phyloP scores from a whole-genome alignment of 257 asterid species.

The Dorcoceras hygrometricum region DNA sequence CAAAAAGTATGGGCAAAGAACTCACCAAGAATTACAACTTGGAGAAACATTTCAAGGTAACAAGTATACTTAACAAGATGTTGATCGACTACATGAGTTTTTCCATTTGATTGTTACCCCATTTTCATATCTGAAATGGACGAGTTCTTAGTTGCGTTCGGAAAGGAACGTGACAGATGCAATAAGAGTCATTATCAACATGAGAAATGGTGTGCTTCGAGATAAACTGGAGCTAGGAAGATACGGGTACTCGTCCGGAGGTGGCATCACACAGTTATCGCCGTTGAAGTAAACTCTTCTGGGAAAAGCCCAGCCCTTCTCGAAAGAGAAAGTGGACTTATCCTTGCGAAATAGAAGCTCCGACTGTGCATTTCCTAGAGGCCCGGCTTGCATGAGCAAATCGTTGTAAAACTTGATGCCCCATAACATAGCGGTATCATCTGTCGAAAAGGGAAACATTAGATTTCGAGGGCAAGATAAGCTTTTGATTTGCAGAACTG shows the following conservation, averaged over 20 bases:
- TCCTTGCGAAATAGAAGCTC: conserved; percentile 80
- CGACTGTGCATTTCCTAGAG: conserved; percentile 75
- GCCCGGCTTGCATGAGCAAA: conserved; percentile 71
- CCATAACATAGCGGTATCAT: conserved; percentile 83
- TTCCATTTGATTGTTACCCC: not conserved
- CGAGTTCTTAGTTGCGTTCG: conserved; percentile 35
- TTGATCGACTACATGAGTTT: not conserved
- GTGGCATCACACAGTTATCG: conserved; percentile 90
- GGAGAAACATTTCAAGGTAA: conserved; percentile 12
- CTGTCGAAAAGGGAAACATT: conserved; percentile 33
- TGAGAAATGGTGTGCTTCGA: conserved; percentile 34
- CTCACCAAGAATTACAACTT: not conserved
- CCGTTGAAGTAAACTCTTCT: conserved; percentile 81
- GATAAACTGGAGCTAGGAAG: conserved; percentile 63
- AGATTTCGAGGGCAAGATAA: not conserved
- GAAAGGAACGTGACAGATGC: conserved; percentile 40
- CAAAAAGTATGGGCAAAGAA: not conserved
- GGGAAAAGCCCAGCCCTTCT: conserved; percentile 88
- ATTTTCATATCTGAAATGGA: conserved; percentile 12
- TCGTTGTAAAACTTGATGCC: conserved; percentile 81
- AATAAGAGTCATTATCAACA: conserved; percentile 39
- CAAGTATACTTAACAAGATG: conserved; percentile 19
- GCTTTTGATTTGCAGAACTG: not conserved
- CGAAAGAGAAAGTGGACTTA: conserved; percentile 62
- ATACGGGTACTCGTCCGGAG: conserved; percentile 73